Conservation (phyloP, 306 rosid genomes). For the Dicorynia guianensis region DNA sequence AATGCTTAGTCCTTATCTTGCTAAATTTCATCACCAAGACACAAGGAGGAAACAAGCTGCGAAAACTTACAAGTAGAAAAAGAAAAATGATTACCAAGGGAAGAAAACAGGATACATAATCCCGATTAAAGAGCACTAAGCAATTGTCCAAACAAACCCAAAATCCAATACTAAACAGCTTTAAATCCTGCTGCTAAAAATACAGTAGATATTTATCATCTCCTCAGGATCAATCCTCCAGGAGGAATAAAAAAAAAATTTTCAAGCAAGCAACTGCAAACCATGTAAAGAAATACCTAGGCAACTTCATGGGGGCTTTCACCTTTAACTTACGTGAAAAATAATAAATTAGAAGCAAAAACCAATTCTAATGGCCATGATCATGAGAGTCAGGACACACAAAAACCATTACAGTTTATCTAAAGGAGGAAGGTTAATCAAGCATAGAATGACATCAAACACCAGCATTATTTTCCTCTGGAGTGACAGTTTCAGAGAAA, state of each 20-base stretch:
- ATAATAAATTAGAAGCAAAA: neutral
- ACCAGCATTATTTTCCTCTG: neutral
- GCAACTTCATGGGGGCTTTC: neutral
- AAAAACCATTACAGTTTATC: neutral
- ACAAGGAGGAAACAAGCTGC: neutral
- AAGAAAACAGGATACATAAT: neutral
- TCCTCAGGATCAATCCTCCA: neutral
- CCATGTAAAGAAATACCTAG: neutral
- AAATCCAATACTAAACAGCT: neutral
- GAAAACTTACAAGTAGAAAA: neutral
- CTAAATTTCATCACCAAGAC: neutral
- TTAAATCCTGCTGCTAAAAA: neutral
- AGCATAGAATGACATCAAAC: neutral
- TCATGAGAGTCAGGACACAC: neutral
- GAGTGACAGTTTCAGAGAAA: slow-evolving; percentile 11
- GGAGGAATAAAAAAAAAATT: neutral
- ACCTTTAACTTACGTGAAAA: neutral
- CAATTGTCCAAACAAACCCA: neutral
- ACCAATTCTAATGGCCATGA: neutral
- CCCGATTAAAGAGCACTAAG: neutral
- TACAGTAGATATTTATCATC: neutral
- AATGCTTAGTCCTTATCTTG: neutral
- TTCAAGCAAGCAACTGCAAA: neutral
- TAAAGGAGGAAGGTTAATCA: neutral
- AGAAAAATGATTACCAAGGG: neutral